A percentile compares a stretch with the other conserved stretches of the same genome.
phyloP scores from a whole-genome alignment of 1,284 basidiomycete genomes.

The Volvariella volvacea region DNA sequence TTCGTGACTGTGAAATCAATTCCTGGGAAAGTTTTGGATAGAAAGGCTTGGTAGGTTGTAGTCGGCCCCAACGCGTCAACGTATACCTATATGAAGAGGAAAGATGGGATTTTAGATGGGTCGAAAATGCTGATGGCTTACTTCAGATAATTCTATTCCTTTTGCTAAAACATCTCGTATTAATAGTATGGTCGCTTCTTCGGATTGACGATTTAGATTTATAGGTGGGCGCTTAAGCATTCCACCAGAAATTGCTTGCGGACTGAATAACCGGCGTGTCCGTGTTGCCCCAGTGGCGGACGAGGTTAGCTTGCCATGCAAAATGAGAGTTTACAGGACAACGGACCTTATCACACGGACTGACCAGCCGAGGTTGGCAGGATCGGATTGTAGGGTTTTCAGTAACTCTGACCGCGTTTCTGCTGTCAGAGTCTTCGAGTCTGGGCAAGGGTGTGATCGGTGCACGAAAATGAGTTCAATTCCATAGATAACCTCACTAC shows the following conservation, averaged over 20 bases:
- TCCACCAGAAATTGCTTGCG: slow-evolving; percentile 85
- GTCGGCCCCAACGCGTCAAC: slow-evolving; percentile 94
- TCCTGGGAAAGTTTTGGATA: slow-evolving; percentile 74
- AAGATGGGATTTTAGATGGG: neutral
- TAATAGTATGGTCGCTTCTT: slow-evolving; percentile 86
- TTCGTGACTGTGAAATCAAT: slow-evolving; percentile 85
- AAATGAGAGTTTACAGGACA: neutral
- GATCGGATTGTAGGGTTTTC: slow-evolving; percentile 57
- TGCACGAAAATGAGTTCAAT: neutral
- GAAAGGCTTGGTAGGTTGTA: slow-evolving; percentile 75
- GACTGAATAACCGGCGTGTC: slow-evolving; percentile 57
- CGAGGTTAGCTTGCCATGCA: neutral
- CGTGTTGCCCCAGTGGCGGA: too few species aligned
- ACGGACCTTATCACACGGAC: slow-evolving; percentile 71
- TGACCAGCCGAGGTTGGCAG: slow-evolving; percentile 73
- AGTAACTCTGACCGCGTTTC: slow-evolving; percentile 63
- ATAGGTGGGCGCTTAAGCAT: slow-evolving; percentile 84
- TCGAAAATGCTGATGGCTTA: slow-evolving; percentile 19
- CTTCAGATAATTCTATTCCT: slow-evolving; percentile 82
- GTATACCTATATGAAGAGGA: slow-evolving; percentile 57
- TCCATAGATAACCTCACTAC: neutral
- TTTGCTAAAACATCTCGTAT: slow-evolving; percentile 79
- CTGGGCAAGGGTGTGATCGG: too few species aligned
- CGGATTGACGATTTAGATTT: slow-evolving; percentile 91
- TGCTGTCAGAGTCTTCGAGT: slow-evolving; percentile 87